Base-by-base conservation (phyloP, 768 basidiomycete genomes). In the Russula brevipes region DNA sequence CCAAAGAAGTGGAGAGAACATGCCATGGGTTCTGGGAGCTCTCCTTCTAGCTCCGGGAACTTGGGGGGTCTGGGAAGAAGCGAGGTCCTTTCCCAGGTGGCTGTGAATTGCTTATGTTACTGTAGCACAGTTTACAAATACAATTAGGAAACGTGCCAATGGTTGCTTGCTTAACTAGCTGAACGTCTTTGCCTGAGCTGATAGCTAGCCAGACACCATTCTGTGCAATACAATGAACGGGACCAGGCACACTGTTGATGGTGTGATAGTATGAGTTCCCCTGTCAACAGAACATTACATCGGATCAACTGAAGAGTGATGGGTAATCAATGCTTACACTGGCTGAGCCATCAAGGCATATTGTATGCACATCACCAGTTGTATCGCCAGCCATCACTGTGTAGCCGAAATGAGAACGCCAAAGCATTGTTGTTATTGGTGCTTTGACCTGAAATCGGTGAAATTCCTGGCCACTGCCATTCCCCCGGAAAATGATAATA, bases 91-190 rank as follows among this genome's bases (percentile, higher is more conserved):
- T 59, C 38, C 57, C 57, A 59, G 14, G 49, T 59, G 42, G 57
- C 57, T 59, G 30, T 50, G 10, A 6, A 7, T 50, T 19, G 8
- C 3, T 16, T 41, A 6, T 7, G 46, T 58, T 38, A 58, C 8
- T 24, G 24, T 24, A 24, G 24, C 24, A 24, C 24, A 1, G 24
- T 24, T 14, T 5, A 12, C 17, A 10, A 51, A 17, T 8, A 6
- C 7, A 14, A n/a, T 2, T 35, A 17, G n/a, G 8, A 30, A 56
- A 56, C 17, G 17, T n/a, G 49, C 57, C 46, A 5, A 58, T 49
- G 12, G 57, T 57, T 31, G 24, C 57, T 49, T 57, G 57, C 12
- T 57, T 57, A 9, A 57, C 39, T 10, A 57, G 14, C 5, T 57
- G 46, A 3, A 57, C 46, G 31, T 30, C 38, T 16, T 57, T 57